Base-by-base conservation (phyloP, 2,329 filamentous ascomycete genomes). In the Ascochyta fabae region DNA sequence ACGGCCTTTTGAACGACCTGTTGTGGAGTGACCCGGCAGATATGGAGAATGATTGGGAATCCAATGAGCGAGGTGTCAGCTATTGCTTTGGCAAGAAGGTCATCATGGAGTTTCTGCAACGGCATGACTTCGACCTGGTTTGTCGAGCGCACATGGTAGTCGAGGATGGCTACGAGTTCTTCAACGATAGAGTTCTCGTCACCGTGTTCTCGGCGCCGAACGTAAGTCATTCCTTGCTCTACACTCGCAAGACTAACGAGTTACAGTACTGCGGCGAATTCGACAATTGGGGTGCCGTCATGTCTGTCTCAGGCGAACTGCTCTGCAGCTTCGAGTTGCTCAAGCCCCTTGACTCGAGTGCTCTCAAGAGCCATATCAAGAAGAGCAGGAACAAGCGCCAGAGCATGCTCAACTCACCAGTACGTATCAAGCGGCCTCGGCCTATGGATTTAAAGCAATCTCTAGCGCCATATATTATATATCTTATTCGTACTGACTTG, bases 1-100 rank as follows among this genome's bases (percentile, higher is more conserved):
- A 97, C 74, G 95, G 95, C 12, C 79, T 99, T 49, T 82, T 99
- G 53, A 98, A 98, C 73, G 95, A 99, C 73, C 81, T 99, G 26
- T 81, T 99, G 16, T 99, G 95, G 95, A 96, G 93, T 60, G 95
- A 99, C 74, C 95, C 95, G 0, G 95, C 94, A 51, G 95, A 99
- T 62, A 97, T 98, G 91, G 93, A 97, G 60, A 88, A 90, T 65
- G 95, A 98, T 68, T 99, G 95, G 95, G 94, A 98, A 74, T 91
- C 92, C 16, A 99, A 98, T 62, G 95, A 99, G 75, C 83, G 95
- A 72, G 95, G 95, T 47, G 95, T 99, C 44, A 97, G 93, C 74
- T 99, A 98, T 75, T 98, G 95, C 74, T 99, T 99, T 73, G 94
- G 94, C 43, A 98, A 98, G 78, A 95, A 96, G 71, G 94, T 99